Evolutionary conservation across 139 green algal genomes (phyloP), one percentile per base, ranked within the genome.

Genomic region (Chlorella vulgaris): DNA sequence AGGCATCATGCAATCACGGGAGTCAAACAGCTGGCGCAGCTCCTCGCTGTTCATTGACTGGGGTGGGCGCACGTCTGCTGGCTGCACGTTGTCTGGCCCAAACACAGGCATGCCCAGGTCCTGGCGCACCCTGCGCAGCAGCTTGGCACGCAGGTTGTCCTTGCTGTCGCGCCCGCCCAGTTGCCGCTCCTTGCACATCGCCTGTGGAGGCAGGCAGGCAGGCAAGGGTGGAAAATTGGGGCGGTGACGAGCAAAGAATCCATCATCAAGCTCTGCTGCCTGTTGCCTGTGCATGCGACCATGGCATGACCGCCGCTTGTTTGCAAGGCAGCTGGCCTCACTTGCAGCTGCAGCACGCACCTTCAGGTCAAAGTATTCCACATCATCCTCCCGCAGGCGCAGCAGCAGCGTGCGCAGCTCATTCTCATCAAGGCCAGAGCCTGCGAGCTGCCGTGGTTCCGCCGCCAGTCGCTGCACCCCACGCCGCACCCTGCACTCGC

Each of bases 301-400:
- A 7, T 18, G 18, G 28, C 67, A 58, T 58, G 47, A 24, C 13
- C 47, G 47, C n/a, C n/a, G n/a, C n/a, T n/a, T n/a, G n/a, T n/a
- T n/a, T n/a, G n/a, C n/a, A n/a, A n/a, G n/a, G n/a, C n/a, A n/a
- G n/a, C n/a, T n/a, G n/a, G n/a, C n/a, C 19, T 60, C 50, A 28
- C 50, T 60, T 19, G 50, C 50, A 60, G 50, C 50, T 19, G 19
- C 50, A 60, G 50, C 50, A 60, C 28, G 24, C 35, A 83, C 82
- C 82, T 86, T 87, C 39, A 85, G 51, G n/a, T 87, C 83, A 58
- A 76, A 75, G 50, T 87, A 87, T 7, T 87, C 83, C 29, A 87
- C 83, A 61, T 87, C 83, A 60, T 87, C 79, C 38, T 84, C 83
- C 40, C 42, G 42, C 31, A 87, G 76, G 6, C 78, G 60, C 31